Evolutionary conservation across 1,284 basidiomycete genomes (phyloP).

Genomic region (Austropuccinia psidii): DNA sequence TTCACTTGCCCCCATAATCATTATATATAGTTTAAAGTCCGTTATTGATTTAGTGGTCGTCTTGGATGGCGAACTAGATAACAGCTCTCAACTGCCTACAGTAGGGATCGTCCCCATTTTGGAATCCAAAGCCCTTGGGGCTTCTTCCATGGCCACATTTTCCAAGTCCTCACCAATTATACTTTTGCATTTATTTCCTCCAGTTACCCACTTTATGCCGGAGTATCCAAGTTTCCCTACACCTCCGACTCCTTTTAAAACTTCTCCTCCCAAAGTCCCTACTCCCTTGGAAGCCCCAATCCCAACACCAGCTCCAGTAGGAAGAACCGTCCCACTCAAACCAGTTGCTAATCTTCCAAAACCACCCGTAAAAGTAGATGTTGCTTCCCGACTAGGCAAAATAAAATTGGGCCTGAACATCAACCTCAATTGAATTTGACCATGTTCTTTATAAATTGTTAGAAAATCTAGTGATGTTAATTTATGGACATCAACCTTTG

Average conservation of each 20-base stretch:
- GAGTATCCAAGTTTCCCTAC: conserved; percentile 23
- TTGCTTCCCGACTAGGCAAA: conserved; percentile 43
- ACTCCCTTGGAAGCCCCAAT: conserved; percentile 77
- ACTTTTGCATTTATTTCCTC: conserved; percentile 22
- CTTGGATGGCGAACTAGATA: background rate
- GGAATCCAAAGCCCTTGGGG: too few species aligned
- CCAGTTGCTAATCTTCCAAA: conserved; percentile 61
- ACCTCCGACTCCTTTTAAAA: conserved; percentile 45
- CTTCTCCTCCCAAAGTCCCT: conserved; percentile 48
- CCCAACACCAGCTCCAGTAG: conserved; percentile 48
- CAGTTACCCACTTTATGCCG: conserved; percentile 12
- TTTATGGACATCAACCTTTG: conserved; percentile 84
- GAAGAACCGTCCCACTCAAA: conserved; percentile 30
- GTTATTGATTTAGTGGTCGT: background rate
- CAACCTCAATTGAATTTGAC: conserved; percentile 63
- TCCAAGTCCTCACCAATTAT: background rate
- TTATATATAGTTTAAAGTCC: conserved; percentile 12
- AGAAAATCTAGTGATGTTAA: conserved; percentile 79
- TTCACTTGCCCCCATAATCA: background rate
- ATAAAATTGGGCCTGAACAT: conserved; percentile 68
- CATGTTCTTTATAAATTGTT: conserved; percentile 66
- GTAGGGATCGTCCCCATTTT: too few species aligned
- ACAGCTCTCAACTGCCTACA: too few species aligned
- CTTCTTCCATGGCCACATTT: background rate
- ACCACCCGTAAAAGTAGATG: conserved; percentile 58